These are phyloP conservation scores for Beauveria sp. DNA, from an alignment of 2,329 filamentous ascomycete species.

Conservation along the genomic window DNA sequence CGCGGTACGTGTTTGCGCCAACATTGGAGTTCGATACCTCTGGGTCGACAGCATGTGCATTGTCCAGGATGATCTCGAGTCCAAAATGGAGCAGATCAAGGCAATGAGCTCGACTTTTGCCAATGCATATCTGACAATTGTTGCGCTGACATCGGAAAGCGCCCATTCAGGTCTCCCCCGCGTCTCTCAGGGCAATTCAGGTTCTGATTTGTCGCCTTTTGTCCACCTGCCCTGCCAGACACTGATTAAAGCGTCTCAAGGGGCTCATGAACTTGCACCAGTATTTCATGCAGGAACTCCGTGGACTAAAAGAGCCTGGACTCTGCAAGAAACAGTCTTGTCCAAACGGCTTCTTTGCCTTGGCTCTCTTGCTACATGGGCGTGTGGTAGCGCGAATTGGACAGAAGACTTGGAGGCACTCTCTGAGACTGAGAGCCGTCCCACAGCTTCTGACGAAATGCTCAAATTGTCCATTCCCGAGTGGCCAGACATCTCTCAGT, in stretches of 20 bases:
- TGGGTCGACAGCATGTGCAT: constrained; percentile 14
- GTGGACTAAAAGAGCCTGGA: constrained; percentile 10
- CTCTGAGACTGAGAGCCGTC: not conserved
- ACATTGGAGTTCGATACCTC: constrained; percentile 10
- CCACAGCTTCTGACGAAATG: not conserved
- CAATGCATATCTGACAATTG: constrained; percentile 8
- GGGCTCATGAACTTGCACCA: not conserved
- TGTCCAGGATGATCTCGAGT: constrained; percentile 6
- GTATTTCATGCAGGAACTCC: not conserved
- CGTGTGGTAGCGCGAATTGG: constrained; percentile 9
- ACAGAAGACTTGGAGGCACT: constrained; percentile 5
- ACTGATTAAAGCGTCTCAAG: not conserved
- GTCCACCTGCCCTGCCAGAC: constrained; percentile 3
- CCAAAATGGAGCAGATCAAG: constrained; percentile 9
- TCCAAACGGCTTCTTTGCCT: constrained; percentile 7
- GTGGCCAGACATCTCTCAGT: constrained; percentile 4
- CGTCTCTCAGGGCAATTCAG: not conserved
- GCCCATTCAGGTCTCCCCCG: constrained; percentile 1
- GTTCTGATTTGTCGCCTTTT: not conserved
- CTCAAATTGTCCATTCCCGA: not conserved
- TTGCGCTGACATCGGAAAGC: not conserved
- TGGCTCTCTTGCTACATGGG: constrained; percentile 3
- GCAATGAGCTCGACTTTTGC: constrained; percentile 9
- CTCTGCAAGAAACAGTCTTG: constrained; percentile 10
- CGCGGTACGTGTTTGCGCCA: constrained; percentile 6